A percentile compares a stretch with the other conserved stretches of the same genome.
Evolutionary conservation across 768 basidiomycete genomes (phyloP).

Genomic region (Lactarius pseudohatsudake): DNA sequence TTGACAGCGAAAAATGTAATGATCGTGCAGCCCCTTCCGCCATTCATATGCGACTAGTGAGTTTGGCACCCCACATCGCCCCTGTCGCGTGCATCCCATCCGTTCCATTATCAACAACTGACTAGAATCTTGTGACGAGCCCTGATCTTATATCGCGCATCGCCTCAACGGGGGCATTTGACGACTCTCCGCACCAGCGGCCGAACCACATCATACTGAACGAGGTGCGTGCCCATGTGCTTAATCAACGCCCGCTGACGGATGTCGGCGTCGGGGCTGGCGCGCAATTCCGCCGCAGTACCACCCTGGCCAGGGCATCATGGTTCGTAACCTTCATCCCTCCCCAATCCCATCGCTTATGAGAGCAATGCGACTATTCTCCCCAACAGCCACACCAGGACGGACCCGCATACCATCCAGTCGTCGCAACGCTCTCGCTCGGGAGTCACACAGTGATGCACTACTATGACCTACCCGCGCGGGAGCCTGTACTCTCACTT

Average conservation of each 20-base stretch:
- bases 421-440: constrained; percentile 88
- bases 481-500: constrained; percentile 64
- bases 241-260: neutral
- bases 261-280: neutral
- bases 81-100: neutral
- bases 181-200: constrained; percentile 56
- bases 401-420: constrained; percentile 83
- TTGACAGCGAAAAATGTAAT: constrained; percentile 67
- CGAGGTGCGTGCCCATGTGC: constrained; percentile 50
- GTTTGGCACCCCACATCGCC: constrained; percentile 30
- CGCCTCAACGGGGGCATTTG: constrained; percentile 59
- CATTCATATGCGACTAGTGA: constrained; percentile 68
- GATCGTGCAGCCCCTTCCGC: constrained; percentile 66
- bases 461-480: constrained; percentile 72
- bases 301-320: constrained; percentile 87
- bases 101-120: neutral
- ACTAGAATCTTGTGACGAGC: constrained; percentile 41
- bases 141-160: constrained; percentile 78
- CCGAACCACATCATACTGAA: constrained; percentile 93
- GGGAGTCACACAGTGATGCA: constrained; percentile 82
- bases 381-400: constrained; percentile 84
- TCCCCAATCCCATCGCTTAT: constrained; percentile 18
- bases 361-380: constrained; percentile 14
- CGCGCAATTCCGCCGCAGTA: constrained; percentile 48
- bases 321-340: constrained; percentile 50